Percentiles rank a stretch among this genome's conserved stretches.
These are phyloP conservation scores for Penicillium capsulatum DNA, from an alignment of 2,329 filamentous ascomycete genomes.

Conservation along the genomic window DNA sequence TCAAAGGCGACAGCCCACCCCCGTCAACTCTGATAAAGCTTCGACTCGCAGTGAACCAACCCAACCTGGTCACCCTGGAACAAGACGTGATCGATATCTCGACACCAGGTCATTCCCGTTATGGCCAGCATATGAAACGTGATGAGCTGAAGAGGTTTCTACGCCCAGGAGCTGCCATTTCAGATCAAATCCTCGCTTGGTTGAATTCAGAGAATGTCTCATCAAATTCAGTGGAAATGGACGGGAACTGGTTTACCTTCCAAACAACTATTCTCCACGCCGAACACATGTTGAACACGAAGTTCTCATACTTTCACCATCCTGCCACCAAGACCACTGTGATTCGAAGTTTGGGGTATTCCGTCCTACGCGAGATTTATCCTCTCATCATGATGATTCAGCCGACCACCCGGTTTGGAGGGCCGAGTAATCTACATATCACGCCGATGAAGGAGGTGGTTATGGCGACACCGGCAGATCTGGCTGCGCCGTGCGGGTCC, in stretches of 20 bases:
- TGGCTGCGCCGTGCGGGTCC: slow-evolving; percentile 35
- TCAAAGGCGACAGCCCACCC: slow-evolving; percentile 21
- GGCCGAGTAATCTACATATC: slow-evolving; percentile 43
- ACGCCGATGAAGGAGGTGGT: slow-evolving; percentile 25
- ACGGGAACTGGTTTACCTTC: slow-evolving; percentile 61
- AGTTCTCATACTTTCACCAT: slow-evolving; percentile 55
- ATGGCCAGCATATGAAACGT: slow-evolving; percentile 61
- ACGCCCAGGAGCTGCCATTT: slow-evolving; percentile 49
- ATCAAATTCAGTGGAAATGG: slow-evolving; percentile 44
- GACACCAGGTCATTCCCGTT: slow-evolving; percentile 54
- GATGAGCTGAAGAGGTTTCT: slow-evolving; percentile 55
- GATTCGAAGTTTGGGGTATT: slow-evolving; percentile 58
- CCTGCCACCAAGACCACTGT: slow-evolving; percentile 40
- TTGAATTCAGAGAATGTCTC: slow-evolving; percentile 50
- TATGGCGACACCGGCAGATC: slow-evolving; percentile 13
- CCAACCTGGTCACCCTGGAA: slow-evolving; percentile 52
- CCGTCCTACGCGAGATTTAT: slow-evolving; percentile 54
- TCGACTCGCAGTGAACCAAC: slow-evolving; percentile 49
- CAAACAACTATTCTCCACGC: slow-evolving; percentile 40
- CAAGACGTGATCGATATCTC: slow-evolving; percentile 58
- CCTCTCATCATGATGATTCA: slow-evolving; percentile 59
- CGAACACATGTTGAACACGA: slow-evolving; percentile 54
- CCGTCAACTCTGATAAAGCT: slow-evolving; percentile 45
- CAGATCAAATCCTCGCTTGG: slow-evolving; percentile 53
- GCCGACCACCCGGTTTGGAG: slow-evolving; percentile 61